Base-by-base conservation (phyloP, 2,329 filamentous ascomycete genomes). In the Rutstroemia sydowiana region DNA sequence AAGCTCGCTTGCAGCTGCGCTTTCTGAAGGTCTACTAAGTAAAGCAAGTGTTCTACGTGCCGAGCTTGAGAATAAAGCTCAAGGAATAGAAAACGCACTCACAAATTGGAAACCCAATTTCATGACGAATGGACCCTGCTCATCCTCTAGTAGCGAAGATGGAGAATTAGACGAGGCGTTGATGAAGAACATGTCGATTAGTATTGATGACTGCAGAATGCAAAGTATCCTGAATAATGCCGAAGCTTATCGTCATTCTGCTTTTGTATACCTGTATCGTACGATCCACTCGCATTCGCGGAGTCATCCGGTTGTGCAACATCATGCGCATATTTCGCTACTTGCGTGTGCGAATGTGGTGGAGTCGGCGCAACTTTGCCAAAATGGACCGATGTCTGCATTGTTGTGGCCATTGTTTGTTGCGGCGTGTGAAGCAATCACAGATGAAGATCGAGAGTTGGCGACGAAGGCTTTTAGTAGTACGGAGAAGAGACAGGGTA, bases 331-430 rank as follows among this genome's bases (percentile, higher is more conserved):
- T 52, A 61, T 70, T 5, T 73, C 77, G 6, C 70, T 82, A 9
- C 61, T 65, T 9, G 76, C 81, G 57, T 83, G 79, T 59, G 69
- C 74, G 7, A 73, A 72, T 21, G 80, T 78, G 0, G 78, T 80
- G 28, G 69, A 66, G 18, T 75, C 77, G 55, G 69, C 69, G 2
- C 48, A 58, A 37, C 20, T 53, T 16, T 59, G 58, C 18, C 37
- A 51, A 18, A 51, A 59, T 36, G 79, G 81, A 0, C 81, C 81
- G 1, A 82, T 84, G 77, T 75, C 78, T 2, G 81, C 81, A 3
- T 68, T 84, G 32, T 70, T 85, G 3, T 84, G 81, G 79, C 81
- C 81, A 1, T 68, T 84, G 3, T 84, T 84, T 58, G 79, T 81
- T 10, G 77, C 79, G 2, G 75, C 78, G 1, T 83, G 79, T 61